phyloP scores from a whole-genome alignment of 768 basidiomycete species.

The Leccinum obscurum region DNA sequence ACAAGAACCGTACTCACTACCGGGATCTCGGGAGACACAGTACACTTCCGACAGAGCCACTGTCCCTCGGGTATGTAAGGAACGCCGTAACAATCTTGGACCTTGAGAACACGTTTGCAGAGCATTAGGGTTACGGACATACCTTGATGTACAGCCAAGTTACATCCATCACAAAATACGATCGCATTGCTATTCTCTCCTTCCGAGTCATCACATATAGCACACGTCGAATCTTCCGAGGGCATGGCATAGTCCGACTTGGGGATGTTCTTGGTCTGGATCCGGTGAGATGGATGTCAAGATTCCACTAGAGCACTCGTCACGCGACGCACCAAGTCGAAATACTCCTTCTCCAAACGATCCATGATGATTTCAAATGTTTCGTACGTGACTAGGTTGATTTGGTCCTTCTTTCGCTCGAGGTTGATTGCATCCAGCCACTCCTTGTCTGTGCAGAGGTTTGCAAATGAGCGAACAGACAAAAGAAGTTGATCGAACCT shows the following conservation, averaged over 20 bases:
- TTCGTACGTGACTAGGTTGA: conserved; percentile 76
- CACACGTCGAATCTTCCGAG: conserved; percentile 94
- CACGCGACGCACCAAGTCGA: conserved; percentile 70
- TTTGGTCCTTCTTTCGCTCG: conserved; percentile 75
- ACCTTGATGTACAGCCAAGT: conserved; percentile 99
- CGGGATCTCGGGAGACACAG: conserved; percentile 93
- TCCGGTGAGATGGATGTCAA: conserved; percentile 1
- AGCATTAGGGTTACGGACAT: conserved; percentile 16
- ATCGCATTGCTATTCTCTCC: conserved; percentile 99
- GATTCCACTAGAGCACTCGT: conserved; percentile 3
- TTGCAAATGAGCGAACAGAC: conserved; percentile 6
- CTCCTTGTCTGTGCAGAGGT: conserved; percentile 67
- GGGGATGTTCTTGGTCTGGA: conserved; percentile 88
- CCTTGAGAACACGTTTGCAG: conserved; percentile 11
- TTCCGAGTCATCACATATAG: conserved; percentile 97
- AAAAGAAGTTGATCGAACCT: conserved; percentile 47
- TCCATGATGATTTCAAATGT: conserved; percentile 97
- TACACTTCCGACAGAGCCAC: conserved; percentile 98
- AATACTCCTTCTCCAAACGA: conserved; percentile 98
- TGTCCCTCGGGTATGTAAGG: conserved; percentile 99
- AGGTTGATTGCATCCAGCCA: conserved; percentile 88
- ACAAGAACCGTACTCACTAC: conserved; percentile 58
- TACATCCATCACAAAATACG: conserved; percentile 99
- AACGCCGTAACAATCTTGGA: conserved; percentile 93
- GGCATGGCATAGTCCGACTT: conserved; percentile 86